Conservation (phyloP, 192 early-diverging fungal genomes). For the Coemansia sp. region DNA sequence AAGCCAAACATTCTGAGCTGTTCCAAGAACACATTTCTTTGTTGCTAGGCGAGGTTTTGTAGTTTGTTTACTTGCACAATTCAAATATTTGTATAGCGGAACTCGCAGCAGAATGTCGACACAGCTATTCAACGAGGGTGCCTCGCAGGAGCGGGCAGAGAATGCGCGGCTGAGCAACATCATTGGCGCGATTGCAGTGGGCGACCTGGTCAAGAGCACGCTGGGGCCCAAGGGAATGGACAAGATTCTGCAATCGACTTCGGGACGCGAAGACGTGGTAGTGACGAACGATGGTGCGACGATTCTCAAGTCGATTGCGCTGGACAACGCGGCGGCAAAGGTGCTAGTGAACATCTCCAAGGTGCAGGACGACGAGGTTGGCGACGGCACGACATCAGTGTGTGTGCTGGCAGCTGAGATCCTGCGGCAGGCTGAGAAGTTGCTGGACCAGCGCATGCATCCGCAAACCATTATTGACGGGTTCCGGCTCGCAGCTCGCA, state of each 20-base stretch:
- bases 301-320: constrained; percentile 95
- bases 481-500: constrained; percentile 83
- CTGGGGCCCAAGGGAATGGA: constrained; percentile 99
- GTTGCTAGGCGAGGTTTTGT: too few species aligned
- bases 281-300: constrained; percentile 99
- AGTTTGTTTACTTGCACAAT: constrained; percentile 1
- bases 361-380: constrained; percentile 99
- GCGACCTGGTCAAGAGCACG: constrained; percentile 97
- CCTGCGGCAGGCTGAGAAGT: constrained; percentile 87
- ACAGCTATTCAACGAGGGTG: constrained; percentile 93
- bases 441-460: constrained; percentile 93
- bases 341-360: constrained; percentile 98
- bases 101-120: constrained; percentile 46
- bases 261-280: constrained; percentile 63
- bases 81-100: not conserved
- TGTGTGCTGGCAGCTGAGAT: constrained; percentile 96
- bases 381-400: constrained; percentile 99
- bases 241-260: constrained; percentile 93
- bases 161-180: constrained; percentile 89
- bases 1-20: not conserved
- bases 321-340: constrained; percentile 98
- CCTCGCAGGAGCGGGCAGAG: constrained; percentile 95
- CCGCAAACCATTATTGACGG: constrained; percentile 98
- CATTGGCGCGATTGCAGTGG: constrained; percentile 98
- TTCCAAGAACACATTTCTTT: not conserved